Evolutionary conservation across 2,329 filamentous ascomycete species (phyloP), one percentile per base, ranked within the genome.

Genomic region (Exophiala xenobiotica): DNA sequence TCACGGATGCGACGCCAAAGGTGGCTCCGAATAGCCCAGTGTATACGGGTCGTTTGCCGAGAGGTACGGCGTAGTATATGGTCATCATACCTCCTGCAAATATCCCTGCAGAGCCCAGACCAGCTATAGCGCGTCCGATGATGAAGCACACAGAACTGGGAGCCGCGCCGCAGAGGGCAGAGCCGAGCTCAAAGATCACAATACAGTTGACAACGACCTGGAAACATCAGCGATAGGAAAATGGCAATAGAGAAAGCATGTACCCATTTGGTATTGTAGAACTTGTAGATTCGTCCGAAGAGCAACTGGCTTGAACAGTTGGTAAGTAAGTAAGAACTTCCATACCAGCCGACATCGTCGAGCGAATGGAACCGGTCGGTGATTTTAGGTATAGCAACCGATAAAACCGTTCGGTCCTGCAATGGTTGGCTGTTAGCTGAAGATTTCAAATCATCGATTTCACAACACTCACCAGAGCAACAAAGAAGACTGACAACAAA

Each of bases 301-400:
- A 68, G 61, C 9, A 74, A 60, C 27, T 70, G 69, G 47, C 74
- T 67, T 3, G 70, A 66, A 49, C 68, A 71, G 6, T 64, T 68
- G 1, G 74, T 74, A 19, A 78, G 62, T n/a, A 75, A 60, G 54
- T 75, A 75, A 3, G 71, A 65, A 40, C 68, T 71, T 31, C 71
- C 71, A 56, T 77, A 77, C 74, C 75, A 78, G 27, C 73, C 73
- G 6, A 77, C 67, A 48, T 77, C 73, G 9, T 67, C 63, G 24
- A 74, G 62, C 2, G 71, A 70, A 27, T 75, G 62, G 60, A 77
- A 77, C 22, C 74, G 62, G 51, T 74, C 68, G 0, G 74, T 76
- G 46, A 78, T 77, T 12, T 63, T 65, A 9, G 74, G 74, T 26
- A 76, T 75, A 2, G 74, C 74, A 1, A 71, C 75, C 4, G 72